Evolutionary conservation across 768 basidiomycete genomes (phyloP), one percentile per base, ranked within the genome.

Genomic region (Mycena latifolia): DNA sequence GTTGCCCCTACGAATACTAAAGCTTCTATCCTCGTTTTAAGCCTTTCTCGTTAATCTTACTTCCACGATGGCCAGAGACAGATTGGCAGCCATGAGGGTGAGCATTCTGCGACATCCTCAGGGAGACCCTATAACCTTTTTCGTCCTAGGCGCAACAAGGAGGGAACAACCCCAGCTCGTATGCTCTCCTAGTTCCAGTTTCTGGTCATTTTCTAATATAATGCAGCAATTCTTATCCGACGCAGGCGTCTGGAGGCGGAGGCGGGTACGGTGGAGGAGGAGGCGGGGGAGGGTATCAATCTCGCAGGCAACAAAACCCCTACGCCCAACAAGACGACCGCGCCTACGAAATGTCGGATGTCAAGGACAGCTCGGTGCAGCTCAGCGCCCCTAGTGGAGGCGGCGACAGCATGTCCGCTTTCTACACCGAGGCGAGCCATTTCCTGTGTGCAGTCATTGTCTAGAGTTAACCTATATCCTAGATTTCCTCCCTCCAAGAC

Each of bases 41-140:
- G 50, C 63, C 55, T 62, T 56, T 57, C 55, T 50, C 45, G 62
- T 37, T 47, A 67, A 67, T 75, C 52, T 35, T 58, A 63, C 71
- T 66, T 75, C 70, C 70, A 78, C 72, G 71, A 92, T 94, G 90
- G 93, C 95, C 70, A 89, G 95, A 87, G 94, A 96, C 82, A 89
- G 95, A 85, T 86, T 96, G 70, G 94, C 93, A 73, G 92, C 91
- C 68, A 88, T 92, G 89, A 88, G 93, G 81, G 92, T 93, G 64
- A 63, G 88, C 72, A 55, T 37, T 69, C 46, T 51, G n/a, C 52
- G 39, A 59, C 50, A 43, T 41, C 47, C 46, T n/a, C 52, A 52
- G 28, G 22, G 17, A 22, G 12, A 51, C 25, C 37, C 60, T 50
- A 72, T 67, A 54, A 53, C 35, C 39, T 63, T 56, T 60, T 62